These are phyloP conservation scores for Sordariomycetes sp. DNA, from an alignment of 2,329 filamentous ascomycete genomes.

Conservation along the genomic window DNA sequence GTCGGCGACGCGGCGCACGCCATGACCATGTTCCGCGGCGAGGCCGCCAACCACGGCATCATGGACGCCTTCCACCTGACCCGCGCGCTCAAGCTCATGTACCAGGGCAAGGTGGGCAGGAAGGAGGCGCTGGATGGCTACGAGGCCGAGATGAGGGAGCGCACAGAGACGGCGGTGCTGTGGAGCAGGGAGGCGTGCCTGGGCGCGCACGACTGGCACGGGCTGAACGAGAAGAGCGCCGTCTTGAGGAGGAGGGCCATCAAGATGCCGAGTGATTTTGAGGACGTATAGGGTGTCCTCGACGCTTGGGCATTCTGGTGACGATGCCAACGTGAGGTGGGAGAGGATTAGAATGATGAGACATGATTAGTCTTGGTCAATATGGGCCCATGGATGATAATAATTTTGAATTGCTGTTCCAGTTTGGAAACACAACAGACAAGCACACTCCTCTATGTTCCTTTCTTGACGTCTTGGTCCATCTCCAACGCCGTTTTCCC, in stretches of 20 bases:
- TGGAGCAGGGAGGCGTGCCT: conserved; percentile 21
- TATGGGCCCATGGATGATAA: too few relatives aligned
- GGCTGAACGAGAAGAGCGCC: conserved; percentile 20
- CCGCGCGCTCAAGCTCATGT: conserved; percentile 11
- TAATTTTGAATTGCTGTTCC: too few relatives aligned
- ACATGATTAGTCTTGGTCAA: too few relatives aligned
- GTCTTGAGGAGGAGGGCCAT: conserved; percentile 15
- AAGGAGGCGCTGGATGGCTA: conserved; percentile 14
- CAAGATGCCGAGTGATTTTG: conserved; percentile 4
- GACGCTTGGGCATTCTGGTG: background rate
- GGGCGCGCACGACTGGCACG: conserved; percentile 19
- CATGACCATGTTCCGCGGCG: conserved; percentile 46
- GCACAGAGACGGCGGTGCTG: conserved; percentile 16
- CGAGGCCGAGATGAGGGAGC: conserved; percentile 19
- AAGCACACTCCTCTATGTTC: too few relatives aligned
- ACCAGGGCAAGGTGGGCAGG: conserved; percentile 6
- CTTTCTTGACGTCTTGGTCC: too few relatives aligned
- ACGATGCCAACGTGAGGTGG: conserved; percentile 1
- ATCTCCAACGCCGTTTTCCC: too few relatives aligned
- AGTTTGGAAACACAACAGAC: too few relatives aligned
- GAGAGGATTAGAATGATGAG: too few relatives aligned
- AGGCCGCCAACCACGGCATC: conserved; percentile 29
- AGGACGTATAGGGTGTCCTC: background rate
- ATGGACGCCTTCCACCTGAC: conserved; percentile 24
- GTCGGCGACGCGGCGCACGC: conserved; percentile 46